Conservation (phyloP, 192 early-diverging fungal genomes). For the Jimgerdemannia lactiflua region DNA sequence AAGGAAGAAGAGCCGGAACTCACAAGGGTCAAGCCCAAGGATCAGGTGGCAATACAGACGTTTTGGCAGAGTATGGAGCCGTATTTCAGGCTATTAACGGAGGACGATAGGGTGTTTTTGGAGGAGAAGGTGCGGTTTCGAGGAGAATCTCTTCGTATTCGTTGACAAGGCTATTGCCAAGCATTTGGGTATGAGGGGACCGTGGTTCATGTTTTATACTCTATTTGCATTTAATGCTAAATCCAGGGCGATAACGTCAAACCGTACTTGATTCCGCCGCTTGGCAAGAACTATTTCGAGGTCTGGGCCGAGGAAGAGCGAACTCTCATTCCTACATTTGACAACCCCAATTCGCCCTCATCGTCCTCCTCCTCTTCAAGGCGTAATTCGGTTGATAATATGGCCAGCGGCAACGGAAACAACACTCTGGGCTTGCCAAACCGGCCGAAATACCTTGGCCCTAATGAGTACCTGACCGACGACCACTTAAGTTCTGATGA, state of each 20-base stretch:
- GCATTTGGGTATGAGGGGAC: no score
- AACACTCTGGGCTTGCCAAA: no score
- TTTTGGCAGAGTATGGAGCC: slow-evolving; percentile 86
- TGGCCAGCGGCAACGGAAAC: neutral
- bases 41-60: slow-evolving; percentile 79
- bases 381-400: neutral
- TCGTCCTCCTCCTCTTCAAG: neutral
- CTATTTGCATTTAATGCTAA: slow-evolving; percentile 11
- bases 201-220: no score
- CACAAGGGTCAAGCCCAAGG: slow-evolving; percentile 28
- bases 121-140: slow-evolving; percentile 32
- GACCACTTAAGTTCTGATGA: slow-evolving; percentile 24
- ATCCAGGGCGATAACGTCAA: slow-evolving; percentile 54
- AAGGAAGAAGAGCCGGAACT: slow-evolving; percentile 12
- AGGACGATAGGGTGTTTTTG: slow-evolving; percentile 76
- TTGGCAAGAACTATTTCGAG: slow-evolving; percentile 70
- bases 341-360: slow-evolving; percentile 13
- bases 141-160: slow-evolving; percentile 14
- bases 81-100: slow-evolving; percentile 75
- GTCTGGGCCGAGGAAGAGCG: slow-evolving; percentile 69
- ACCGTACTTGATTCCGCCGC: slow-evolving; percentile 71
- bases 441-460: slow-evolving; percentile 6
- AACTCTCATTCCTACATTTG: slow-evolving; percentile 45
- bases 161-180: no score
- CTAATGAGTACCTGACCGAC: slow-evolving; percentile 27